Evolutionary conservation across 176 grass and related monocot species (phyloP).

Genomic region (Phyllostachys edulis): DNA sequence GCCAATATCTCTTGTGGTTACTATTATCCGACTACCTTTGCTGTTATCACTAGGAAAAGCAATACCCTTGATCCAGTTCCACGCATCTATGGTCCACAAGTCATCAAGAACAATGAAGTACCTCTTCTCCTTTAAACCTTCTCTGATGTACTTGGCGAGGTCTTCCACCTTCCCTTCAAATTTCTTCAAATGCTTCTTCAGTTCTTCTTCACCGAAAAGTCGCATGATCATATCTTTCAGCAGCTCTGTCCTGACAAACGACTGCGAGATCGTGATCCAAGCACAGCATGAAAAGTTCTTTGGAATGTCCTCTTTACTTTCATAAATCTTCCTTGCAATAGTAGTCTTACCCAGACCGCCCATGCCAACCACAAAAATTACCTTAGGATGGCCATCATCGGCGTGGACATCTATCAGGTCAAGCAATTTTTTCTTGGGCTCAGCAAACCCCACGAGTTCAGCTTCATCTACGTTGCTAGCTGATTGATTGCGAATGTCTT

Average conservation of each 20-base stretch:
- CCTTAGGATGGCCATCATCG: neutral
- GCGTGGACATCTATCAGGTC: neutral
- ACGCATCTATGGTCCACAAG: constrained; percentile 7
- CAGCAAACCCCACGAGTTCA: constrained; percentile 20
- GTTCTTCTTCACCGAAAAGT: neutral
- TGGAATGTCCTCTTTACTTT: neutral
- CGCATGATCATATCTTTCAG: constrained; percentile 26
- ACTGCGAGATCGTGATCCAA: constrained; percentile 37
- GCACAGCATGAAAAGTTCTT: constrained; percentile 20
- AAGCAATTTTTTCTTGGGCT: constrained; percentile 2
- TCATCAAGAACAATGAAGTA: constrained; percentile 49
- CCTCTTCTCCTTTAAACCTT: neutral
- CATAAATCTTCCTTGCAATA: constrained; percentile 30
- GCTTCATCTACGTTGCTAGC: constrained; percentile 10
- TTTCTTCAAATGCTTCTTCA: neutral
- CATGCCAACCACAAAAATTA: constrained; percentile 46
- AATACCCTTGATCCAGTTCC: constrained; percentile 8
- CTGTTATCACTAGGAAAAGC: constrained; percentile 26
- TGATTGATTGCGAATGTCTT: neutral
- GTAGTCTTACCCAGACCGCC: constrained; percentile 45
- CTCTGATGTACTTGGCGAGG: neutral
- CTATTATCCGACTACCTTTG: constrained; percentile 3
- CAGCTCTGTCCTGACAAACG: constrained; percentile 23
- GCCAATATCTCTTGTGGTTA: constrained; percentile 25
- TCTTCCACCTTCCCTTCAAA: neutral